A percentile compares a stretch with the other conserved stretches of the same genome.
These are phyloP conservation scores for Tremella yokohamensis DNA, from an alignment of 768 basidiomycete species.

Conservation along the genomic window DNA sequence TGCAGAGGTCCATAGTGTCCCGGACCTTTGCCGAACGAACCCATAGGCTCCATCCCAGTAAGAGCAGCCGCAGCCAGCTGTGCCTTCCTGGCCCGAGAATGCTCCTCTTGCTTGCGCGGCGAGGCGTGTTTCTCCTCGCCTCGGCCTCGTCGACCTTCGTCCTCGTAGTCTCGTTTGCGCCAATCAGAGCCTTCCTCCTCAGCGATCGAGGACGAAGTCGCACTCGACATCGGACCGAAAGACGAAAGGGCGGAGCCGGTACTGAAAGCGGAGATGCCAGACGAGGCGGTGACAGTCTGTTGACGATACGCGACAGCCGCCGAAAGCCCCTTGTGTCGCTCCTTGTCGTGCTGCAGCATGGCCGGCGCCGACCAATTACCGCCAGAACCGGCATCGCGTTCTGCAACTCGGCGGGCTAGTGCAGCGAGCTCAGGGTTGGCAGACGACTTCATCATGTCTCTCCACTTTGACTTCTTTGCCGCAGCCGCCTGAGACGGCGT, in stretches of 20 bases:
- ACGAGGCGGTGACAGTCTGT: conserved; percentile 59
- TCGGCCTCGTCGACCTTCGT: conserved; percentile 1
- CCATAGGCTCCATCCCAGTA: conserved; percentile 39
- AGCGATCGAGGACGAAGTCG: conserved; percentile 22
- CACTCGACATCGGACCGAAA: conserved; percentile 31
- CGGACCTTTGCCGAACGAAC: conserved; percentile 31
- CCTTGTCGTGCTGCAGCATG: conserved; percentile 73
- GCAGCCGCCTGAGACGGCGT: conserved; percentile 42
- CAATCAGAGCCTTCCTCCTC: conserved; percentile 36
- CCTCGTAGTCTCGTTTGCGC: conserved; percentile 15
- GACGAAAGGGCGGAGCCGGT: conserved; percentile 19
- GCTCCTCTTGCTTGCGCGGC: conserved; percentile 15
- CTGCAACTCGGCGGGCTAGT: conserved; percentile 42
- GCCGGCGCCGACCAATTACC: conserved; percentile 67
- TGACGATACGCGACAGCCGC: conserved; percentile 54
- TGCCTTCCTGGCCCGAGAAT: conserved; percentile 31
- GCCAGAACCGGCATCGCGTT: conserved; percentile 32
- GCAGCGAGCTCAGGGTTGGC: conserved; percentile 48
- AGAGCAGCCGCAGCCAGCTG: conserved; percentile 41
- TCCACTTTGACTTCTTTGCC: conserved; percentile 87
- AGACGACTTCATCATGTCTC: conserved; percentile 60
- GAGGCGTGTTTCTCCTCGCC: conserved; percentile 10
- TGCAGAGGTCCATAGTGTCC: conserved; percentile 4
- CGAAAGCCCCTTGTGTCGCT: conserved; percentile 49
- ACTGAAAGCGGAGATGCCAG: conserved; percentile 23